Percentiles rank a stretch among this genome's conserved stretches.
phyloP scores from a whole-genome alignment of 345 rosid genomes.

The Eucalyptus tenuipes region DNA sequence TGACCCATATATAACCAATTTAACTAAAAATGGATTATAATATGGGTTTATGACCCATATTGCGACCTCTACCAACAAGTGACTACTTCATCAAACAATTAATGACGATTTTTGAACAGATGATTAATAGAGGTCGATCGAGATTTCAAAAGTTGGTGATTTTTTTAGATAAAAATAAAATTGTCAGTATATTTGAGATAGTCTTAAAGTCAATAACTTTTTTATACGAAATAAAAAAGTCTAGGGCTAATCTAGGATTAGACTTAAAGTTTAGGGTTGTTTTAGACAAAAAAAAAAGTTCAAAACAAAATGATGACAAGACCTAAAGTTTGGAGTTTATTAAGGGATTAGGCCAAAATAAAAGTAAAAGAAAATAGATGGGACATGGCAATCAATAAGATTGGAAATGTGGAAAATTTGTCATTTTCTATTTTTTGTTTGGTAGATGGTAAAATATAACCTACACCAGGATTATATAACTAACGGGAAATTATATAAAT shows the following conservation, averaged over 20 bases:
- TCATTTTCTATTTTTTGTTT: background rate
- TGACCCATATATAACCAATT: too few species aligned
- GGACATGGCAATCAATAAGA: background rate
- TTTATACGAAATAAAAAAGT: too few species aligned
- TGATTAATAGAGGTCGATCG: too few species aligned
- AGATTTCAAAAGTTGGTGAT: too few species aligned
- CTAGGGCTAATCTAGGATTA: background rate
- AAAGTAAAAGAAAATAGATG: background rate
- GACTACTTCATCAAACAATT: background rate
- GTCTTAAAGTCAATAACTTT: too few species aligned
- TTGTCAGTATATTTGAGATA: too few species aligned
- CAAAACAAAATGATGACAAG: rapidly evolving
- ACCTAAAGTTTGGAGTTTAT: background rate
- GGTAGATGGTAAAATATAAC: background rate
- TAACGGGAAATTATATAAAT: too few species aligned
- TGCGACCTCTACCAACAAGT: too few species aligned
- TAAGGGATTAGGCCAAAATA: background rate
- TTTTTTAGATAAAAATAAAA: too few species aligned
- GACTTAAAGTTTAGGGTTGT: background rate
- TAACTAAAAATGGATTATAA: too few species aligned
- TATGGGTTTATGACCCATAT: too few species aligned
- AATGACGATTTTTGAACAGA: background rate
- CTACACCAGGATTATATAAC: background rate
- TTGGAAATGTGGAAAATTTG: background rate
- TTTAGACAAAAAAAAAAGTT: background rate